Evolutionary conservation across 78 protist species (phyloP).

Genomic region (Corallochytrium limacisporum): DNA sequence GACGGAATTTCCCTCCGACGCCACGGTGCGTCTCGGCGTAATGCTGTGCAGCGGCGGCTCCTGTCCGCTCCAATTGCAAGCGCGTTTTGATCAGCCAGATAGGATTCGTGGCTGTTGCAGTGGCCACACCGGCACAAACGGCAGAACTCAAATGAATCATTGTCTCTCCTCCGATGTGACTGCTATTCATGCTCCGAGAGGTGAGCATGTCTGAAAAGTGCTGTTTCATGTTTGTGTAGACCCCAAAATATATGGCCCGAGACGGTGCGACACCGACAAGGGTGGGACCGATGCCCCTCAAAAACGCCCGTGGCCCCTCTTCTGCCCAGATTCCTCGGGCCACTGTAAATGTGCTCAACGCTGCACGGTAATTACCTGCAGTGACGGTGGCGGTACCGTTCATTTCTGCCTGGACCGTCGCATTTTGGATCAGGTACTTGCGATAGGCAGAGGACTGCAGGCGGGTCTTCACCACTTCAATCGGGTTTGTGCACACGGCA

Average conservation of each 20-base stretch:
- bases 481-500: conserved; percentile 18
- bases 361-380: too few relatives aligned
- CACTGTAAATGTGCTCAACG: too few relatives aligned
- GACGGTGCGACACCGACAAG: conserved; percentile 2
- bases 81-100: conserved; percentile 37
- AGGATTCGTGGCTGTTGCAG: conserved; percentile 14
- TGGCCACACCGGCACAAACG: not conserved
- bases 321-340: not conserved
- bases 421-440: too few relatives aligned
- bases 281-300: conserved; percentile 9
- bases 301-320: conserved; percentile 14
- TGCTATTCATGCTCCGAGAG: not conserved
- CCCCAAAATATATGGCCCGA: not conserved
- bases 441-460: conserved; percentile 20
- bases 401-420: too few relatives aligned
- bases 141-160: not conserved
- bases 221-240: not conserved
- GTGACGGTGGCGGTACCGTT: too few relatives aligned
- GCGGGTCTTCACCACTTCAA: conserved; percentile 33
- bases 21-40: too few relatives aligned
- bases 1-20: not conserved
- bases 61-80: not conserved
- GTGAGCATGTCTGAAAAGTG: not conserved
- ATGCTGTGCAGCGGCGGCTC: not conserved
- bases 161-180: not conserved